phyloP scores from a whole-genome alignment of 2,329 filamentous ascomycete genomes.

The Diaporthe sp. region DNA sequence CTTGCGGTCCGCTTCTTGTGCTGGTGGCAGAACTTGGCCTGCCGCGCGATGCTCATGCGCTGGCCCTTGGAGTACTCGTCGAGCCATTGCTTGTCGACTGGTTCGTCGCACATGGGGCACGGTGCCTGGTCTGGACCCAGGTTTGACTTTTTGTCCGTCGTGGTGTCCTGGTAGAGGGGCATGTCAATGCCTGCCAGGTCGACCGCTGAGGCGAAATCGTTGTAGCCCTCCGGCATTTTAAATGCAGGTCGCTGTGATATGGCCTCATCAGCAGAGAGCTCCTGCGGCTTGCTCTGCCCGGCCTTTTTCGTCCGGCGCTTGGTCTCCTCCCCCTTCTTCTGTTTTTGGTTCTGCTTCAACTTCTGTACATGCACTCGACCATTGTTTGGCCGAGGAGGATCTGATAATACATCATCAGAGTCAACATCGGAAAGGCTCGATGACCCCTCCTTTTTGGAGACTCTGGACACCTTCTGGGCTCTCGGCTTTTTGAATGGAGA shows the following conservation, averaged over 20 bases:
- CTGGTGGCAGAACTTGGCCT: conserved; percentile 71
- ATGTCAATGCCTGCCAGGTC: conserved; percentile 18
- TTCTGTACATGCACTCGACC: neutral
- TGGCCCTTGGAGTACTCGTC: conserved; percentile 59
- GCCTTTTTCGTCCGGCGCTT: neutral
- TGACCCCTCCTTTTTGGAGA: neutral
- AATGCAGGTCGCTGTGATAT: conserved; percentile 30
- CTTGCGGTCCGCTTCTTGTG: conserved; percentile 69
- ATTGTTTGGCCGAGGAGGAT: conserved; percentile 19
- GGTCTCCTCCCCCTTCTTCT: neutral
- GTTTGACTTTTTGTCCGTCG: neutral
- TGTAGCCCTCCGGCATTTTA: conserved; percentile 31
- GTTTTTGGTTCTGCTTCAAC: neutral
- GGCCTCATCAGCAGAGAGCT: conserved; percentile 1
- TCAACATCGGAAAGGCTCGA: conserved; percentile 26
- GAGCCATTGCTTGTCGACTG: conserved; percentile 67
- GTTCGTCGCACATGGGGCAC: conserved; percentile 76
- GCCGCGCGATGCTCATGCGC: conserved; percentile 65
- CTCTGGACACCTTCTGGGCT: neutral
- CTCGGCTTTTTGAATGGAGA: conserved; percentile 11
- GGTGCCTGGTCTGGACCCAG: conserved; percentile 41
- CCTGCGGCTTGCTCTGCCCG: neutral
- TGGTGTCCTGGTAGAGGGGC: neutral
- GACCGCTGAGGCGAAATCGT: conserved; percentile 19
- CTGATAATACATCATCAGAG: conserved; percentile 11